phyloP scores from a whole-genome alignment of 1,284 basidiomycete species.

The Irpex sp. region DNA sequence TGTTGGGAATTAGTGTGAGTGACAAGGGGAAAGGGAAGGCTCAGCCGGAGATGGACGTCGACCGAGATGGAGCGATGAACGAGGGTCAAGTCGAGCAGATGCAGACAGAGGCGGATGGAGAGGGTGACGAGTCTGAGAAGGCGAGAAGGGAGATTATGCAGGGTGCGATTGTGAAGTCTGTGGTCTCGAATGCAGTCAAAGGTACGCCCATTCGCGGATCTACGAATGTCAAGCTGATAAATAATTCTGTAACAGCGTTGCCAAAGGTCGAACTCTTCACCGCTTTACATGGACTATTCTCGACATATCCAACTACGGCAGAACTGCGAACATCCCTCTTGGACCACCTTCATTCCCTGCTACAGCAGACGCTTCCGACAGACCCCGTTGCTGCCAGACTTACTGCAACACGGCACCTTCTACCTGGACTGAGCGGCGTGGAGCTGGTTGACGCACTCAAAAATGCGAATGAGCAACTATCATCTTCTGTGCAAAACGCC shows the following conservation, averaged over 20 bases:
- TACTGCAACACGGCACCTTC: constrained; percentile 44
- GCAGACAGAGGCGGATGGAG: constrained; percentile 41
- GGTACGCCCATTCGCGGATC: constrained; percentile 37
- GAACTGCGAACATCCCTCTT: constrained; percentile 45
- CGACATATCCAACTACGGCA: constrained; percentile 49
- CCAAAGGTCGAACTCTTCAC: constrained; percentile 58
- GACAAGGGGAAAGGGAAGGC: constrained; percentile 23
- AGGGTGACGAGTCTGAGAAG: constrained; percentile 39
- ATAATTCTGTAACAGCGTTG: constrained; percentile 37
- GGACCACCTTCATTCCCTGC: constrained; percentile 49
- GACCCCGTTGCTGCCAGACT: constrained; percentile 51
- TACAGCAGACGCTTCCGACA: constrained; percentile 41
- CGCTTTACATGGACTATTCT: constrained; percentile 50
- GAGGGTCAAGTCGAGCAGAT: constrained; percentile 43
- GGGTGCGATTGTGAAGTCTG: constrained; percentile 69
- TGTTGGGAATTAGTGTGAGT: constrained; percentile 58
- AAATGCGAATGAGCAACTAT: constrained; percentile 55
- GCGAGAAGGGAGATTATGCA: constrained; percentile 62
- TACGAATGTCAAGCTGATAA: background rate
- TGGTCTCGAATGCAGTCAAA: constrained; percentile 61
- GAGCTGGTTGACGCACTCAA: constrained; percentile 54
- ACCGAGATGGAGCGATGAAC: constrained; percentile 26
- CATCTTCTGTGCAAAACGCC: constrained; percentile 17
- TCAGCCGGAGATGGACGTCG: constrained; percentile 13
- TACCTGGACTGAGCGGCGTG: constrained; percentile 35